phyloP scores from a whole-genome alignment of 2,329 filamentous ascomycete species.

The Lachnellula willkommii region DNA sequence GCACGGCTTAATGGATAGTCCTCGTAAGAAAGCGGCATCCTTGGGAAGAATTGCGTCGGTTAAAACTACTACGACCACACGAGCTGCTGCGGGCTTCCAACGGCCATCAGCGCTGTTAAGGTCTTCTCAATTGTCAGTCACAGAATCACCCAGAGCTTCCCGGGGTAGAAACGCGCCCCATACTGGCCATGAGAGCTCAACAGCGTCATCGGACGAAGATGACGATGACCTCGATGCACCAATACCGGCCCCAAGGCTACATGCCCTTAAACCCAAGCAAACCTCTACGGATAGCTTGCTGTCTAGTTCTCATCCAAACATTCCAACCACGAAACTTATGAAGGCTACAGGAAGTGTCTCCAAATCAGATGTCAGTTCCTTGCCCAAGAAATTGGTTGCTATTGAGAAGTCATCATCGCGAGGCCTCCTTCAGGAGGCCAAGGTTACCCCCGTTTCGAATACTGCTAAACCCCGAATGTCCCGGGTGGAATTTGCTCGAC shows the following conservation, averaged over 20 bases:
- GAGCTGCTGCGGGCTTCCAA: conserved; percentile 31
- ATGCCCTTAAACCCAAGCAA: background rate
- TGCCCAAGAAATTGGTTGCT: background rate
- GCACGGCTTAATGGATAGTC: conserved; percentile 41
- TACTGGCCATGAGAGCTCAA: conserved; percentile 2
- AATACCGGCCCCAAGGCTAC: conserved; percentile 20
- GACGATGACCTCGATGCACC: conserved; percentile 29
- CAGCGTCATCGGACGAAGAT: conserved; percentile 20
- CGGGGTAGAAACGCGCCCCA: background rate
- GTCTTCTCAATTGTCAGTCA: conserved; percentile 8
- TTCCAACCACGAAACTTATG: background rate
- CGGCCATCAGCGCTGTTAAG: conserved; percentile 14
- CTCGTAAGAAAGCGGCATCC: conserved; percentile 28
- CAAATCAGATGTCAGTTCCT: background rate
- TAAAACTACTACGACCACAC: conserved; percentile 21
- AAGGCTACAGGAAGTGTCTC: background rate
- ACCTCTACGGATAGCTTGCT: background rate
- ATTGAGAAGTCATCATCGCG: background rate
- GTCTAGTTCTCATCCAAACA: background rate
- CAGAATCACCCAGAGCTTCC: background rate
- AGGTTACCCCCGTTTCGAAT: background rate
- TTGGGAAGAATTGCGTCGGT: conserved; percentile 24
- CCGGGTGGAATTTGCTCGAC: conserved; percentile 18
- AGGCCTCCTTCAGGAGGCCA: background rate
- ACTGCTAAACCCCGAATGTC: conserved; percentile 6